These are phyloP conservation scores for Colletotrichum kahawae DNA, from an alignment of 2,329 filamentous ascomycete species.

Conservation along the genomic window DNA sequence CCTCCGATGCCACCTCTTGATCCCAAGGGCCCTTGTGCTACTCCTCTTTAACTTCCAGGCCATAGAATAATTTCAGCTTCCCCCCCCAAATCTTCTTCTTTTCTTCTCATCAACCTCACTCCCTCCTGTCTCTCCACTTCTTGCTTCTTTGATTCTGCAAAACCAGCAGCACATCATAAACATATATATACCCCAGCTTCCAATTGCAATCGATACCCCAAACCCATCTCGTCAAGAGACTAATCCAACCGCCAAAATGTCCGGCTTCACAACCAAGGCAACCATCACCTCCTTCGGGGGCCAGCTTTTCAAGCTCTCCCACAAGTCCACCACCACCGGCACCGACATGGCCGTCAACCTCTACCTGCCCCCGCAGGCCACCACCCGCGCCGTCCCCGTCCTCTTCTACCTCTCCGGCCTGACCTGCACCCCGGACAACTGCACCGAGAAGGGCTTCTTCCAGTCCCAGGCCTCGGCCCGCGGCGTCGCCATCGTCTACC, in stretches of 20 bases:
- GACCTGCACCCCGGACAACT: conserved; percentile 92
- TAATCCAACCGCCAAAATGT: conserved; percentile 55
- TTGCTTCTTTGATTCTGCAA: not conserved
- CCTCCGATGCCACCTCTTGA: conserved; percentile 2
- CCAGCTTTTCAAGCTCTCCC: conserved; percentile 91
- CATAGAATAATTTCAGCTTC: conserved; percentile 13
- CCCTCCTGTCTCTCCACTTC: not conserved
- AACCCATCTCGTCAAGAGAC: not conserved
- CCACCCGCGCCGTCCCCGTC: conserved; percentile 69
- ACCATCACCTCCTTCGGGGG: conserved; percentile 93
- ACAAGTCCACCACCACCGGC: conserved; percentile 77
- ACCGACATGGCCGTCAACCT: conserved; percentile 94
- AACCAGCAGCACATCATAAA: not conserved
- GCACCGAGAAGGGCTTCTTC: conserved; percentile 86
- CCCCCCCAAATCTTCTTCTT: not conserved
- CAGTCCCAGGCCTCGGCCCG: conserved; percentile 79
- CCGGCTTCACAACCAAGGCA: conserved; percentile 81
- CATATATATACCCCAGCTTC: conserved; percentile 14
- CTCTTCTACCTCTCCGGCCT: conserved; percentile 93
- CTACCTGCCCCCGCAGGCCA: conserved; percentile 80
- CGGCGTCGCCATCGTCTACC: conserved; percentile 92
- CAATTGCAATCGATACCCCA: conserved; percentile 1
- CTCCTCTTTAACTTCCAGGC: conserved; percentile 6
- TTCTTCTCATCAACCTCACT: not conserved
- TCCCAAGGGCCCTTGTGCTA: not conserved